These are phyloP conservation scores for Cutaneotrichosporon mucoides DNA, from an alignment of 1,284 basidiomycete species.

Conservation along the genomic window DNA sequence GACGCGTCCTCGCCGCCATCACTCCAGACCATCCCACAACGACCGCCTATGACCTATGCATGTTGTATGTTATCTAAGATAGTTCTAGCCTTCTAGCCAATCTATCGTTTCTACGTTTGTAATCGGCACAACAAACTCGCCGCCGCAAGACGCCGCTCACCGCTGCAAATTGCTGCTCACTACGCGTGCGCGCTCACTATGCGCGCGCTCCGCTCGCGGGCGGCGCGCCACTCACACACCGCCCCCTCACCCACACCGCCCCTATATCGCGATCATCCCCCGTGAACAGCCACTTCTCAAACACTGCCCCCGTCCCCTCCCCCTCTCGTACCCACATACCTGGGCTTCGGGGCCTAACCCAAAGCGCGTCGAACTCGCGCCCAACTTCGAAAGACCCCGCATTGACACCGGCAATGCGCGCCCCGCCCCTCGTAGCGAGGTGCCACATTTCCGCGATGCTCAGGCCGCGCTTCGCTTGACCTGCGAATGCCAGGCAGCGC, in stretches of 20 bases:
- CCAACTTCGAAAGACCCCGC: conserved; percentile 72
- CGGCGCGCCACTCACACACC: conserved; percentile 1
- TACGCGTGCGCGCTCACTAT: too few species aligned
- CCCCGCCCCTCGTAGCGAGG: conserved; percentile 89
- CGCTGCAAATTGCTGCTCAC: too few species aligned
- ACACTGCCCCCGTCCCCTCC: conserved; percentile 29
- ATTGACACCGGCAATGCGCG: conserved; percentile 71
- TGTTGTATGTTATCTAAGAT: not conserved
- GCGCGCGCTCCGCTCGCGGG: too few species aligned
- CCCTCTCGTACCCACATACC: conserved; percentile 40
- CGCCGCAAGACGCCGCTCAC: too few species aligned
- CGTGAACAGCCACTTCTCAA: conserved; percentile 54
- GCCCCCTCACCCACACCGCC: conserved; percentile 65
- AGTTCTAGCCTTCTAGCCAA: too few species aligned
- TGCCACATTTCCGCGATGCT: conserved; percentile 73
- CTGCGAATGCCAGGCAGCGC: conserved; percentile 59
- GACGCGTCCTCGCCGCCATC: too few species aligned
- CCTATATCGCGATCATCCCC: conserved; percentile 85
- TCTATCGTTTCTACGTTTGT: too few species aligned
- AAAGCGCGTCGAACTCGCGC: conserved; percentile 85
- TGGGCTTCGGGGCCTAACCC: conserved; percentile 63
- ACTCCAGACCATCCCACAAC: too few species aligned
- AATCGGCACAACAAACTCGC: too few species aligned
- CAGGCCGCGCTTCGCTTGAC: conserved; percentile 46
- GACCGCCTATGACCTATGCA: not conserved